Base-by-base conservation (phyloP, 1,139 yeast species). In the Yamadazyma epiphylla region DNA sequence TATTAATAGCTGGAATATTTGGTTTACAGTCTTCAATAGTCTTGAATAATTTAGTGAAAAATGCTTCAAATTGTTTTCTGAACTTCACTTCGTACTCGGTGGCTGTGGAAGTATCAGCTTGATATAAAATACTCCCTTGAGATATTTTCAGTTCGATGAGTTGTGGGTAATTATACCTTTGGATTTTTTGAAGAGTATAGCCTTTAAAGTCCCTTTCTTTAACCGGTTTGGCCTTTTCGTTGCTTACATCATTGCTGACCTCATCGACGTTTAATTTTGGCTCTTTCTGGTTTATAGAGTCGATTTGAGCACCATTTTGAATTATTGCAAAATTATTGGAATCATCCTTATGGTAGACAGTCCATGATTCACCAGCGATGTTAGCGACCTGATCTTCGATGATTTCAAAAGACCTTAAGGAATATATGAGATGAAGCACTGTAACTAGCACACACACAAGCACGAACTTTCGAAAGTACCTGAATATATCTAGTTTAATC, bases 11-110 rank as follows among this genome's bases (percentile, higher is more conserved):
- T 1, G 30, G 39, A n/a, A 56, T 37, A 2, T 28, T 22, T 3
- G 68, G 67, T 25, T 45, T 45, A 26, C 49, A 35, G 7, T 45
- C 45, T 15, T 49, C 47, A 12, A 58, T 42, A 4, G 32, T 13
- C 4, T 29, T 31, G 15, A 54, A 37, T 15, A 57, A 37, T 3
- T 41, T 33, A 2, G 31, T 38, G 38, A 60, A 46, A 36, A 52
- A 53, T 5, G 34, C 26, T 27, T 36, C 34, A 29, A 59, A 45
- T 4, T 32, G 13, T 14, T 29, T 27, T 15, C 36, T 34, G 29
- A 56, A 56, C 19, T 37, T 33, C 25, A 42, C 38, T 30, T 54
- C 54, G 30, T 36, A 39, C 24, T 46, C 46, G 14, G 33, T 25
- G 16, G 31, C 33, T 14, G 31, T 19, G 9, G 16, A 10, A 23